A percentile compares a stretch with the other conserved stretches of the same genome.
Evolutionary conservation across 2,329 filamentous ascomycete species (phyloP).

Genomic region (Claviceps purpurea): DNA sequence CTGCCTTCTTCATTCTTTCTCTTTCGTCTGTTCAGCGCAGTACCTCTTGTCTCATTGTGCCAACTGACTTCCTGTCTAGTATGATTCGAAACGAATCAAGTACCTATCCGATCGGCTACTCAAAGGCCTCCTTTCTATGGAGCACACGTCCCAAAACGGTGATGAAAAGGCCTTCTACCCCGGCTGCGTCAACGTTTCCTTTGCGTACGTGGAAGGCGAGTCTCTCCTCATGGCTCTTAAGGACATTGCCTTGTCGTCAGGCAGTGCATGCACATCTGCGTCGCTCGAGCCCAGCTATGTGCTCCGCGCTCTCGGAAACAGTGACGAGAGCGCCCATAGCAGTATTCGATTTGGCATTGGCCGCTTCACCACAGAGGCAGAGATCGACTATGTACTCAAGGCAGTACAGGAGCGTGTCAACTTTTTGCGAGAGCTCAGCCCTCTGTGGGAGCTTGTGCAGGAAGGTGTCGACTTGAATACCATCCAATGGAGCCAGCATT

Average conservation of each 20-base stretch:
- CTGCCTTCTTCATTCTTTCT: background rate
- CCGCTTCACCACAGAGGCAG: slow-evolving; percentile 84
- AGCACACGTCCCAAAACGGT: slow-evolving; percentile 87
- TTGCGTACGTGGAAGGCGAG: slow-evolving; percentile 96
- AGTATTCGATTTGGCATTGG: slow-evolving; percentile 97
- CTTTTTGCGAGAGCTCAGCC: slow-evolving; percentile 88
- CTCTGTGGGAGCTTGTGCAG: slow-evolving; percentile 94
- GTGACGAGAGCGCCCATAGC: slow-evolving; percentile 93
- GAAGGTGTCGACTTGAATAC: slow-evolving; percentile 91
- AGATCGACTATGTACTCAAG: slow-evolving; percentile 96
- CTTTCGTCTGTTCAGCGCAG: no score
- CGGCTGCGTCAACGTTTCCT: slow-evolving; percentile 95
- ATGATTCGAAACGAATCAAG: slow-evolving; percentile 78
- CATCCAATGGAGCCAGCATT: slow-evolving; percentile 98
- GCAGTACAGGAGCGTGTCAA: slow-evolving; percentile 82
- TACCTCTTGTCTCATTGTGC: background rate
- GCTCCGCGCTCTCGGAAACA: slow-evolving; percentile 83
- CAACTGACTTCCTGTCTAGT: slow-evolving; percentile 41
- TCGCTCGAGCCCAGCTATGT: slow-evolving; percentile 96
- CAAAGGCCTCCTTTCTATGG: slow-evolving; percentile 71
- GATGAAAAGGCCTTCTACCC: slow-evolving; percentile 76
- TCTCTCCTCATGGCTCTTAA: slow-evolving; percentile 97
- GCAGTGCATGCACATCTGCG: slow-evolving; percentile 92
- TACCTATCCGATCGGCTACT: slow-evolving; percentile 71
- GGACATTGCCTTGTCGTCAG: slow-evolving; percentile 92